These are phyloP conservation scores for Leccinum colubrinum DNA, from an alignment of 1,284 basidiomycete genomes.

Conservation along the genomic window DNA sequence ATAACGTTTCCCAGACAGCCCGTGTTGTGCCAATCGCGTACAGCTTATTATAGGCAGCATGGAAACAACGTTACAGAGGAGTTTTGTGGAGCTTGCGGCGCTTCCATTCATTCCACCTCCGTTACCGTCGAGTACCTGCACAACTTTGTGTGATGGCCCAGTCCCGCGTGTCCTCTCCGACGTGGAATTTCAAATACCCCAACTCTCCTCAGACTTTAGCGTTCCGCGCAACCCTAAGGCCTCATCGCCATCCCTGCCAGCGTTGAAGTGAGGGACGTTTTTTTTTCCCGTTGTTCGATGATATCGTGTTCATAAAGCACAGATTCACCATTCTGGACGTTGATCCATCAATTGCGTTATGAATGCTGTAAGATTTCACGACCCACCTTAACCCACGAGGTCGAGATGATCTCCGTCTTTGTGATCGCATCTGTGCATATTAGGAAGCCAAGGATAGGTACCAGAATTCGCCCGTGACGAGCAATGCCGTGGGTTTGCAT, in stretches of 20 bases:
- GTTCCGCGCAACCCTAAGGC: background rate
- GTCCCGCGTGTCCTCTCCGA: constrained; percentile 8
- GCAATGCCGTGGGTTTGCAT: constrained; percentile 5
- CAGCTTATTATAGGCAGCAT: constrained; percentile 15
- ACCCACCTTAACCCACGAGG: constrained; percentile 36
- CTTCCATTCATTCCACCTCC: constrained; percentile 6
- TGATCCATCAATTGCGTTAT: constrained; percentile 11
- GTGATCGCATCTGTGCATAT: constrained; percentile 14
- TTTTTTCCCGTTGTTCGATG: background rate
- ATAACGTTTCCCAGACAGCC: constrained; percentile 22
- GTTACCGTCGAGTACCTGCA: constrained; percentile 2
- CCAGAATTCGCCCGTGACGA: constrained; percentile 8
- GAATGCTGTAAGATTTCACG: constrained; percentile 16
- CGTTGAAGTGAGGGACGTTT: background rate
- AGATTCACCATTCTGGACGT: background rate
- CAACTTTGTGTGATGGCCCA: constrained; percentile 16
- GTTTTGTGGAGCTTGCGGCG: constrained; percentile 13
- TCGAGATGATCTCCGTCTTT: constrained; percentile 26
- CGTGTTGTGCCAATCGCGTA: constrained; percentile 15
- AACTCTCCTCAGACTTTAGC: constrained; percentile 19
- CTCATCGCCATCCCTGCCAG: background rate
- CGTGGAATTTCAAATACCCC: constrained; percentile 27
- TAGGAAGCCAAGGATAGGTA: constrained; percentile 6
- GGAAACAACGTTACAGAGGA: constrained; percentile 27
- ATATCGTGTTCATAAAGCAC: constrained; percentile 1